These are phyloP conservation scores for Bathelium albidoporum DNA, from an alignment of 495 filamentous ascomycete species.

Conservation along the genomic window DNA sequence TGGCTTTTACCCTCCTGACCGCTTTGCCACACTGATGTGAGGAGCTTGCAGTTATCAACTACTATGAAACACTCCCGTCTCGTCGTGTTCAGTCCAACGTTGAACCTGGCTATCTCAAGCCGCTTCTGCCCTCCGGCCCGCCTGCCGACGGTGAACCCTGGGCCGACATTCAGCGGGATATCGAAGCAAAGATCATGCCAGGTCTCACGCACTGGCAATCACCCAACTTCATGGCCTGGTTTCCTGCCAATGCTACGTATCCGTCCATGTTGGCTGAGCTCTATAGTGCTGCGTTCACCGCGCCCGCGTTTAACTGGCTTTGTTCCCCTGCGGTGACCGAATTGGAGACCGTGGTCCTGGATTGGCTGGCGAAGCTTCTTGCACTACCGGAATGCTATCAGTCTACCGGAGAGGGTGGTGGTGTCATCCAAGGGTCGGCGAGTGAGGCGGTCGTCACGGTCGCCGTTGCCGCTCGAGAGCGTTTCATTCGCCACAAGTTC, in stretches of 20 bases:
- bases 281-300: conserved; percentile 79
- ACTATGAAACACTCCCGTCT: conserved; percentile 65
- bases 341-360: conserved; percentile 85
- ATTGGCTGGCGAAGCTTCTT: conserved; percentile 76
- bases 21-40: conserved; percentile 12
- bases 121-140: conserved; percentile 62
- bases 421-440: conserved; percentile 91
- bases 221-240: conserved; percentile 96
- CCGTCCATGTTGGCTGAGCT: conserved; percentile 88
- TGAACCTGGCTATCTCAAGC: conserved; percentile 75
- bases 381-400: conserved; percentile 65
- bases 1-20: conserved; percentile 22
- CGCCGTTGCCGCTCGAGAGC: conserved; percentile 81
- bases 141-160: conserved; percentile 69
- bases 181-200: conserved; percentile 82
- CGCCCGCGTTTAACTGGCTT: conserved; percentile 94
- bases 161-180: conserved; percentile 71
- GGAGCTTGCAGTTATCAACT: conserved; percentile 53
- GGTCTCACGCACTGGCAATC: conserved; percentile 93
- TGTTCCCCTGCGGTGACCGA: conserved; percentile 94
- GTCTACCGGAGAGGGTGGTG: conserved; percentile 69
- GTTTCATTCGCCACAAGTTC: conserved; percentile 37
- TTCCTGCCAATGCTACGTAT: conserved; percentile 71
- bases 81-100: conserved; percentile 69
- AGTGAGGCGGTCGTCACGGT: conserved; percentile 80